Percentiles rank a stretch among this genome's conserved stretches.
Evolutionary conservation across 352 stramenopile species (phyloP).

Genomic region (Phytopythium boreale): DNA sequence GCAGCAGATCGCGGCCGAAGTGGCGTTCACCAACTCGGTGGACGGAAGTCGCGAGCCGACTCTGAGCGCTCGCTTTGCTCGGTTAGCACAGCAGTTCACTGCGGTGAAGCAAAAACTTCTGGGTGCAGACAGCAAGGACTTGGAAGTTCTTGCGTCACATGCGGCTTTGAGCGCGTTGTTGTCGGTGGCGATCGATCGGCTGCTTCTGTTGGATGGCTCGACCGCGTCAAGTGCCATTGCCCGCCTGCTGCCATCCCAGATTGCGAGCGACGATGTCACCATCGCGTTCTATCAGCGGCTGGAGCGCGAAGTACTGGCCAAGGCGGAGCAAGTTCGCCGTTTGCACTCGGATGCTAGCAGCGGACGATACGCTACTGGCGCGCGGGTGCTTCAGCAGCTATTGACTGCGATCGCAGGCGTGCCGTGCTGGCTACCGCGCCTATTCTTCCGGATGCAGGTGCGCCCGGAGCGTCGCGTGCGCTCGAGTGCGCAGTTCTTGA

Average conservation of each 20-base stretch:
- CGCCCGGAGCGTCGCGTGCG: conserved; percentile 17
- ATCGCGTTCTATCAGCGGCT: neutral
- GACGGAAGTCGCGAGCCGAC: conserved; percentile 19
- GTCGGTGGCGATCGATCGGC: conserved; percentile 26
- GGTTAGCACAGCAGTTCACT: conserved; percentile 20
- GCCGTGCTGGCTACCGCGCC: conserved; percentile 22
- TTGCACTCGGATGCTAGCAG: conserved; percentile 9
- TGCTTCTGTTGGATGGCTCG: conserved; percentile 19
- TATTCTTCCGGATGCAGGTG: conserved; percentile 45
- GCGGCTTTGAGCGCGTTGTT: conserved; percentile 24
- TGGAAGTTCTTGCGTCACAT: conserved; percentile 26
- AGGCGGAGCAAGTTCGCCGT: neutral
- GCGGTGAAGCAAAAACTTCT: conserved; percentile 27
- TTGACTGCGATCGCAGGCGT: conserved; percentile 25
- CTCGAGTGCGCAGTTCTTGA: conserved; percentile 45
- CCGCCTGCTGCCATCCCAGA: neutral
- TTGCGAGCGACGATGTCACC: neutral
- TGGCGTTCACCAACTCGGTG: conserved; percentile 28
- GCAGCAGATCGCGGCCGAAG: conserved; percentile 44
- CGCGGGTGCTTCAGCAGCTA: conserved; percentile 35
- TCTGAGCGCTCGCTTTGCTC: conserved; percentile 22
- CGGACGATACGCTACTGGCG: conserved; percentile 18
- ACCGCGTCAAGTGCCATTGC: neutral
- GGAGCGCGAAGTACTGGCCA: neutral
- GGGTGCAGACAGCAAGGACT: conserved; percentile 21